Percentiles rank a stretch among this genome's conserved stretches.
These are phyloP conservation scores for Pichia sp. DNA, from an alignment of 1,139 yeast genomes.

Conservation along the genomic window DNA sequence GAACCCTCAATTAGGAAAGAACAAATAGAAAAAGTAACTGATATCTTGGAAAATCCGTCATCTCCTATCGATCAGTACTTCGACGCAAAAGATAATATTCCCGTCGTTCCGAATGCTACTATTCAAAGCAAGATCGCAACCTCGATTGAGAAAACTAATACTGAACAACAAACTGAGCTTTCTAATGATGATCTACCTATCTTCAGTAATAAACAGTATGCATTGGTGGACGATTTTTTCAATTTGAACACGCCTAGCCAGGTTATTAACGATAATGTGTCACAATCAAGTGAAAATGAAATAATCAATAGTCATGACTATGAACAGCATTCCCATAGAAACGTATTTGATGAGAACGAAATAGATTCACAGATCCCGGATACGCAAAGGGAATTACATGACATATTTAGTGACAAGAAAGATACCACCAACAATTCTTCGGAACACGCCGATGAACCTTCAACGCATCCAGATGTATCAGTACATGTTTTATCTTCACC, in stretches of 20 bases:
- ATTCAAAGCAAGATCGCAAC: no score
- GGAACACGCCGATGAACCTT: neutral
- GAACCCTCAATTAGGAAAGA: no score
- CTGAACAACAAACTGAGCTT: neutral
- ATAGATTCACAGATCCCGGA: conserved; percentile 1
- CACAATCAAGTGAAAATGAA: neutral
- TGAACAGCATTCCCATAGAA: no score
- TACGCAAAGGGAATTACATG: conserved; percentile 1
- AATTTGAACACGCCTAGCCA: neutral
- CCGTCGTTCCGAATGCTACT: no score
- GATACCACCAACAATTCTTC: conserved; percentile 1
- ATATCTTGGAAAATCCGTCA: no score
- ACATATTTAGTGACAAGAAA: conserved; percentile 3
- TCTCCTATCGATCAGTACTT: no score
- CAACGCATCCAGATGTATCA: neutral
- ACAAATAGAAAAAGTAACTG: no score
- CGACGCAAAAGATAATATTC: no score
- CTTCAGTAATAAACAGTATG: no score
- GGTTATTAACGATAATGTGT: no score
- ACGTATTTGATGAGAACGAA: neutral
- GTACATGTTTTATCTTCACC: neutral
- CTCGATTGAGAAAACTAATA: no score
- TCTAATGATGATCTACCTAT: neutral
- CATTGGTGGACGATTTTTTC: no score
- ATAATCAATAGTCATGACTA: neutral